These are phyloP conservation scores for Porcisia hertigi DNA, from an alignment of 208 protist genomes.

Conservation along the genomic window DNA sequence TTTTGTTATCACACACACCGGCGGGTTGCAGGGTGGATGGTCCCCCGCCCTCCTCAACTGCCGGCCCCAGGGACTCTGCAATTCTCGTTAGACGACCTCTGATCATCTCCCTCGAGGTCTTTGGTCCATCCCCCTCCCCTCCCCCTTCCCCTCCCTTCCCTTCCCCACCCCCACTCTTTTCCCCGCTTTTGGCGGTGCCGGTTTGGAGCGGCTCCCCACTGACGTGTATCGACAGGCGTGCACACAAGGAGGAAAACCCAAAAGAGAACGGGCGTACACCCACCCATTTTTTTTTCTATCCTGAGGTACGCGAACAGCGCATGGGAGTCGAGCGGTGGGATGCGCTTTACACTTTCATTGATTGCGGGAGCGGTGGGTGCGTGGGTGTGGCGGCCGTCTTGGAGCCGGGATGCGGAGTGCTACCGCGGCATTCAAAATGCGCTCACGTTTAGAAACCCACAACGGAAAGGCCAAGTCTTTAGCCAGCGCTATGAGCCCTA, in stretches of 20 bases:
- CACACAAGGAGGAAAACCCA: neutral
- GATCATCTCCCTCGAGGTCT: no score
- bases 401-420: constrained; percentile 36
- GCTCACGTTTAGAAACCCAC: constrained; percentile 66
- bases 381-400: constrained; percentile 27
- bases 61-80: no score
- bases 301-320: neutral
- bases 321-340: neutral
- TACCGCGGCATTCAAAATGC: constrained; percentile 81
- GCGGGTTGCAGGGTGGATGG: no score
- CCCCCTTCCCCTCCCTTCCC: no score
- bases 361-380: constrained; percentile 27
- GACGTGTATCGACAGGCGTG: no score
- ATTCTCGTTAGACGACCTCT: no score
- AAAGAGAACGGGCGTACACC: neutral
- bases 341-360: constrained; percentile 55
- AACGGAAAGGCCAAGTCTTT: constrained; percentile 56
- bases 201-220: no score
- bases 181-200: no score
- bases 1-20: no score
- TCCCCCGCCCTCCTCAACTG: no score
- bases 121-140: no score
- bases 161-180: no score
- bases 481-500: constrained; percentile 84
- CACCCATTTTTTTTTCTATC: neutral